Conservation (phyloP, 148 eudicot species). For the Chenopodium suecicum region DNA sequence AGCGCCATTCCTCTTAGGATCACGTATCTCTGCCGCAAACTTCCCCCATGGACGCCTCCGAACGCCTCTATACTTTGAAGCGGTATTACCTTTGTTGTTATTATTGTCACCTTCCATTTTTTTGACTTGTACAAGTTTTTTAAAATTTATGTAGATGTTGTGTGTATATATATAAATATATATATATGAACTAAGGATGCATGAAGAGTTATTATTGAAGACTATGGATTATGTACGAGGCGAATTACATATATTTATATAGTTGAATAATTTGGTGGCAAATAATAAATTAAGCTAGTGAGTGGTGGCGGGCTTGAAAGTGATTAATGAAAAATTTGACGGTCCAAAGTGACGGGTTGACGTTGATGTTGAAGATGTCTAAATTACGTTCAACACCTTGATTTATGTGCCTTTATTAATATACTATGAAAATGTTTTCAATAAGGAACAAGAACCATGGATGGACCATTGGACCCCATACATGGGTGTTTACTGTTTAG, state of each 20-base stretch:
- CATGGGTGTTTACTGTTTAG: too few relatives aligned
- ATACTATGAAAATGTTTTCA: background rate
- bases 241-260: background rate
- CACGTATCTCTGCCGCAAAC: constrained; percentile 45
- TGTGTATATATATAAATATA: background rate
- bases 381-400: constrained; percentile 28
- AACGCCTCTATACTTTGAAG: constrained; percentile 40
- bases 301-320: constrained; percentile 37
- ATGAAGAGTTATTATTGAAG: background rate
- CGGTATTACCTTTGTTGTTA: constrained; percentile 10
- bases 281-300: background rate
- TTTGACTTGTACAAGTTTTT: background rate
- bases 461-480: background rate
- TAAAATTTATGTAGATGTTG: background rate
- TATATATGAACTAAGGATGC: background rate
- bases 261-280: too few relatives aligned
- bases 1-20: constrained; percentile 39
- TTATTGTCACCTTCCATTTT: constrained; percentile 27
- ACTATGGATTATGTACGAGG: background rate
- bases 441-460: background rate
- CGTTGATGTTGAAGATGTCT: constrained; percentile 11
- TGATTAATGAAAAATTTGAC: background rate
- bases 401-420: constrained; percentile 9
- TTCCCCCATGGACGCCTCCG: constrained; percentile 47
- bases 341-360: constrained; percentile 44